Percentiles rank a stretch among this genome's conserved stretches.
phyloP scores from a whole-genome alignment of 352 stramenopile genomes.

The Phytophthora sp. region DNA sequence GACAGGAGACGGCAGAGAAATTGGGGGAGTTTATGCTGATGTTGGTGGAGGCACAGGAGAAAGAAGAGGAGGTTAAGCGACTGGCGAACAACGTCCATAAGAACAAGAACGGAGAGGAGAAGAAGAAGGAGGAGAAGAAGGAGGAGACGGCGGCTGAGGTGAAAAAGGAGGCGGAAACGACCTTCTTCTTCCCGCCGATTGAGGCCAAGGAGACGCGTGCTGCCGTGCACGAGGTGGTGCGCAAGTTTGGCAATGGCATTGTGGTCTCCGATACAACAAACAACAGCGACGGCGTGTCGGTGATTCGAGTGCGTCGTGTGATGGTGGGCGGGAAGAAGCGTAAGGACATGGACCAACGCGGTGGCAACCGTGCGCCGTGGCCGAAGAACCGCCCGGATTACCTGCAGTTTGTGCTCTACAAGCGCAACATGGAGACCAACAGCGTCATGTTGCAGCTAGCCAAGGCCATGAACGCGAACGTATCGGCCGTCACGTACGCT shows the following conservation, averaged over 20 bases:
- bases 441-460: conserved; percentile 83
- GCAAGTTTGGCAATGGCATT: conserved; percentile 63
- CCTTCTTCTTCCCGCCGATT: conserved; percentile 80
- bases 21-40: conserved; percentile 54
- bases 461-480: conserved; percentile 72
- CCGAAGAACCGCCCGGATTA: conserved; percentile 86
- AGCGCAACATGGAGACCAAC: conserved; percentile 96
- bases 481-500: conserved; percentile 90
- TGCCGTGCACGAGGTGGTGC: conserved; percentile 85
- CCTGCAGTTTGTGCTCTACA: conserved; percentile 96
- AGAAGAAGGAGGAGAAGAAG: conserved; percentile 2
- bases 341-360: conserved; percentile 78
- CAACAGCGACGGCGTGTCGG: conserved; percentile 62
- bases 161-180: conserved; percentile 30
- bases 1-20: conserved; percentile 41
- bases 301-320: conserved; percentile 86
- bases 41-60: conserved; percentile 41
- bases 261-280: conserved; percentile 88
- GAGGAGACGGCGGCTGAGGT: background rate
- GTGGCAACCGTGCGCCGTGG: conserved; percentile 47
- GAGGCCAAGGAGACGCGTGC: conserved; percentile 86
- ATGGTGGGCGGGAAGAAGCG: conserved; percentile 85
- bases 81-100: conserved; percentile 25
- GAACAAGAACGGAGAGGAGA: conserved; percentile 21
- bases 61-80: conserved; percentile 36